phyloP scores from a whole-genome alignment of 2,329 filamentous ascomycete genomes.

The Botrytis fragariae region DNA sequence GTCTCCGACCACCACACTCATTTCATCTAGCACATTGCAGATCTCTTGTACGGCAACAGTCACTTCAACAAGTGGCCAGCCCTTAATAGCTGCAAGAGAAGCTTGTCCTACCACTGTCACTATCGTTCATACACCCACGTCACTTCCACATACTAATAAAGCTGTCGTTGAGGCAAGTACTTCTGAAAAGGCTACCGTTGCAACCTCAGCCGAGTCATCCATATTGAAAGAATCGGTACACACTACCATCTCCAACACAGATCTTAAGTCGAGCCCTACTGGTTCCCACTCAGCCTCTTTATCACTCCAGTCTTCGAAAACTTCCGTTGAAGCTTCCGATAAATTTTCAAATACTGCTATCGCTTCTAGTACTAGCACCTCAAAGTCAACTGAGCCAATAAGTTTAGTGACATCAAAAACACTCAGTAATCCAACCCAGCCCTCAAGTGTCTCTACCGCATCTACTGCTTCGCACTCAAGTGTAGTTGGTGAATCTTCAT shows the following conservation, averaged over 20 bases:
- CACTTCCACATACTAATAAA: slow-evolving; percentile 1
- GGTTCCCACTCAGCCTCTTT: neutral
- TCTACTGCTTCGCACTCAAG: neutral
- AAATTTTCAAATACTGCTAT: neutral
- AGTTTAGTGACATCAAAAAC: neutral
- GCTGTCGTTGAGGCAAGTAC: neutral
- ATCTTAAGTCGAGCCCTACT: neutral
- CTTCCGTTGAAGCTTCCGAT: neutral
- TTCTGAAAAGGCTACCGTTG: neutral
- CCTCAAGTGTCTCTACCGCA: neutral
- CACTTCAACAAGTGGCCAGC: slow-evolving; percentile 18
- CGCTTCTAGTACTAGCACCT: neutral
- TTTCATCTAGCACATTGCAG: slow-evolving; percentile 3
- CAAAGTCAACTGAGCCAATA: neutral
- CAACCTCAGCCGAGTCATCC: neutral
- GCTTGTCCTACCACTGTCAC: slow-evolving; percentile 19
- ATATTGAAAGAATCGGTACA: slow-evolving; percentile 1
- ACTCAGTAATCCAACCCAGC: neutral
- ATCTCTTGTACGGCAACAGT: slow-evolving; percentile 23
- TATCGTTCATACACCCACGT: slow-evolving; percentile 9
- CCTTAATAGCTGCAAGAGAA: slow-evolving; percentile 15
- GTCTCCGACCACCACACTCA: slow-evolving; percentile 15
- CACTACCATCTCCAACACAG: neutral
- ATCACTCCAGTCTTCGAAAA: neutral
- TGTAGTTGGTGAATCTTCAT: neutral